These are phyloP conservation scores for Raffaelea ambrosiae DNA, from an alignment of 2,329 filamentous ascomycete species.

Conservation along the genomic window DNA sequence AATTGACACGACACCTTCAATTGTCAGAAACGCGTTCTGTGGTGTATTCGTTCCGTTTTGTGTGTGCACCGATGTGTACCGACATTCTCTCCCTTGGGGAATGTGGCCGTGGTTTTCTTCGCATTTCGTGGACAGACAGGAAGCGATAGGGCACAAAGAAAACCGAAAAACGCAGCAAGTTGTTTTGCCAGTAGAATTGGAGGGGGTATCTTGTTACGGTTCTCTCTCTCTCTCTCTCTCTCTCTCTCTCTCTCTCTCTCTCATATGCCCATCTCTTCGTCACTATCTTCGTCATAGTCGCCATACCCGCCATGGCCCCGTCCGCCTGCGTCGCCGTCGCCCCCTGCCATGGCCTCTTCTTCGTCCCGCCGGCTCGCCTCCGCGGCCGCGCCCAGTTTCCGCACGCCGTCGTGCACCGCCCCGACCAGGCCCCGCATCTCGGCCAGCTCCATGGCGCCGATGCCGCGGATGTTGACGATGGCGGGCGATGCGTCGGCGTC, in stretches of 20 bases:
- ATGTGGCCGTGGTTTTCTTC: too few relatives aligned
- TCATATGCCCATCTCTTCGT: slow-evolving; percentile 41
- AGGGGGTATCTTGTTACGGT: too few relatives aligned
- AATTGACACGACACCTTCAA: too few relatives aligned
- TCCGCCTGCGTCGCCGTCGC: slow-evolving; percentile 41
- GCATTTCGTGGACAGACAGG: not conserved
- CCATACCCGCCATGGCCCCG: slow-evolving; percentile 42
- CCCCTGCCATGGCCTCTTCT: slow-evolving; percentile 54
- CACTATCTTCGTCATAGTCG: slow-evolving; percentile 49
- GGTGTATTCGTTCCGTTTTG: too few relatives aligned
- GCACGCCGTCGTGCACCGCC: slow-evolving; percentile 79
- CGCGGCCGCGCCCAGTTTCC: slow-evolving; percentile 71
- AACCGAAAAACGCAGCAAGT: too few relatives aligned
- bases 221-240: too few relatives aligned
- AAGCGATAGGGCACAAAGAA: not conserved
- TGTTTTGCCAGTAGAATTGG: too few relatives aligned
- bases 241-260: not conserved
- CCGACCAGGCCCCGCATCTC: slow-evolving; percentile 78
- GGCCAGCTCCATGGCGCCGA: slow-evolving; percentile 87
- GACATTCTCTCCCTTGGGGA: too few relatives aligned
- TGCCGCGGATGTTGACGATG: slow-evolving; percentile 60
- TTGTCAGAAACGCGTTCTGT: too few relatives aligned
- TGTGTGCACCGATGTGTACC: too few relatives aligned
- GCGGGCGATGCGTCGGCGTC: slow-evolving; percentile 22
- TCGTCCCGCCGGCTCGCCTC: slow-evolving; percentile 72